These are phyloP conservation scores for Lantana camara DNA, from an alignment of 257 asterid genomes.

Conservation along the genomic window DNA sequence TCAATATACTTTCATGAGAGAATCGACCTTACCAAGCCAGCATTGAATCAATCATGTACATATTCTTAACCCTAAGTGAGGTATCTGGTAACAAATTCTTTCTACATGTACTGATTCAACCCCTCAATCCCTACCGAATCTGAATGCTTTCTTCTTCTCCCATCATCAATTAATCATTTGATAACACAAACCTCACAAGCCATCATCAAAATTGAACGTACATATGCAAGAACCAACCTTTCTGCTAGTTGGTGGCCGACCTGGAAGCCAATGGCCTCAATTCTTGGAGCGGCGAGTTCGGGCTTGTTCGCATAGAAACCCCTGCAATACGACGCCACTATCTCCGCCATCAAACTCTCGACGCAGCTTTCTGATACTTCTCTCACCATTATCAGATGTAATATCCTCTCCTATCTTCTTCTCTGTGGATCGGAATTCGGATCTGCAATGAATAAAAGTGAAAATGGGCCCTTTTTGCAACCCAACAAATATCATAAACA, in stretches of 20 bases:
- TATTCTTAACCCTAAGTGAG: neutral
- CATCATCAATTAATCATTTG: neutral
- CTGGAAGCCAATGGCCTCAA: slow-evolving; percentile 94
- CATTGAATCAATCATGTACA: too few species aligned
- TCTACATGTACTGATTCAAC: neutral
- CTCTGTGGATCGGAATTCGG: neutral
- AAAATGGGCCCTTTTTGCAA: neutral
- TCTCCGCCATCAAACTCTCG: slow-evolving; percentile 86
- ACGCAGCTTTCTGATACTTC: slow-evolving; percentile 95
- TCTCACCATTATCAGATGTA: slow-evolving; percentile 46
- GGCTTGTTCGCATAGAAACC: slow-evolving; percentile 88
- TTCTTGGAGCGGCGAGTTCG: slow-evolving; percentile 94
- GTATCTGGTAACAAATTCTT: neutral
- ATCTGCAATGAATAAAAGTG: neutral
- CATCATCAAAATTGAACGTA: neutral
- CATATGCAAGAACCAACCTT: slow-evolving; percentile 42
- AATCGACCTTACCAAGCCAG: too few species aligned
- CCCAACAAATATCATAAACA: too few species aligned
- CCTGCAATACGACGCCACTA: slow-evolving; percentile 73
- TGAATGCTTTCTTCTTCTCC: neutral
- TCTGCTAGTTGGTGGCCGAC: slow-evolving; percentile 95
- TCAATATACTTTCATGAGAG: too few species aligned
- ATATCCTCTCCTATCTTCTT: neutral
- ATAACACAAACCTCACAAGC: neutral
- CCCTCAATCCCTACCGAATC: slow-evolving; percentile 1